phyloP scores from a whole-genome alignment of 176 grass and related monocot genomes.

The Cenchrus fungigraminus region DNA sequence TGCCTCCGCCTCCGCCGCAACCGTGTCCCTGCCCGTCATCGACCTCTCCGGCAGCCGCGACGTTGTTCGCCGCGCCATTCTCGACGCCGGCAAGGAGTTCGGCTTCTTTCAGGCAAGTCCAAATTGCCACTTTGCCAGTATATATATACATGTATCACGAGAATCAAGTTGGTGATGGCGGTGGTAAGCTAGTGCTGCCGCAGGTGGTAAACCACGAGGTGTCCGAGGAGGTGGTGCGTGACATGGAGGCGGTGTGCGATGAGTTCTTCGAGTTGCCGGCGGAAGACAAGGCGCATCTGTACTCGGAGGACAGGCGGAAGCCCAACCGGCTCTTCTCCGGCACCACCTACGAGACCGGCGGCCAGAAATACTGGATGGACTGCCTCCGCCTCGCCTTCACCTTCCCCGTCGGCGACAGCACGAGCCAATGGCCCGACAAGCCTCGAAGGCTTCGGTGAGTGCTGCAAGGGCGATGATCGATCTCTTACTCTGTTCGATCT shows the following conservation, averaged over 20 bases:
- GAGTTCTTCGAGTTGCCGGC: background rate
- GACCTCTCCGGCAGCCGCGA: background rate
- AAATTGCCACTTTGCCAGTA: no score
- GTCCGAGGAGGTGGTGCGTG: background rate
- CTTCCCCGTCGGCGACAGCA: background rate
- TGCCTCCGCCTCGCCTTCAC: background rate
- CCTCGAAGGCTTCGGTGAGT: background rate
- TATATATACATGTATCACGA: no score
- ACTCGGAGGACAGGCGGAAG: background rate
- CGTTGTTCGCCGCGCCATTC: background rate
- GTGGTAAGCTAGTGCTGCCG: no score
- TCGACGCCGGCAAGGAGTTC: background rate
- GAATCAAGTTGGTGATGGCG: no score
- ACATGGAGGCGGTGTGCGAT: background rate
- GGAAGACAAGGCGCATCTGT: background rate
- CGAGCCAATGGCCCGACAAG: background rate
- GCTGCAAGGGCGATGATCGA: no score
- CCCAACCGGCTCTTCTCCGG: background rate
- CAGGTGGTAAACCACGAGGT: background rate
- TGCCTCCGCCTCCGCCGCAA: background rate
- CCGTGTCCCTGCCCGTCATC: background rate
- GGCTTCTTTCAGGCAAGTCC: background rate
- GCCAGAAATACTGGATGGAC: background rate
- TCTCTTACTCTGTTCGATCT: no score
- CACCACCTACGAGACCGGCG: background rate